Percentiles rank a stretch among this genome's conserved stretches.
phyloP scores from a whole-genome alignment of 1,284 basidiomycete genomes.

The Cryptococcus sp. region DNA sequence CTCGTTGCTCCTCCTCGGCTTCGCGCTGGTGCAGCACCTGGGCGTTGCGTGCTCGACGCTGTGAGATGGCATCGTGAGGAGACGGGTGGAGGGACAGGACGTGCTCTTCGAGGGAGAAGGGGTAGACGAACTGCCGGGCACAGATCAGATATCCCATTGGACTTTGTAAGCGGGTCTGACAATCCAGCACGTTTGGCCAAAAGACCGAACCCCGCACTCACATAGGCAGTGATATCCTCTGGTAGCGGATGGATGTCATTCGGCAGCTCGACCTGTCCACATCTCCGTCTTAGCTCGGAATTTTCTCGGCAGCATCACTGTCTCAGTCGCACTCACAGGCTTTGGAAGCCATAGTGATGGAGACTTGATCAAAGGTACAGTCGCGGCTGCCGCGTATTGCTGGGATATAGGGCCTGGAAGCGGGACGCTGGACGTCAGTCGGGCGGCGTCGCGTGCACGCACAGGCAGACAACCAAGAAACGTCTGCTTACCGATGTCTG shows the following conservation, averaged over 20 bases:
- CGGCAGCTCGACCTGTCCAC: slow-evolving; percentile 60
- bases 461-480: too few relatives aligned
- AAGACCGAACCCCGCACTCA: slow-evolving; percentile 49
- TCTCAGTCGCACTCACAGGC: slow-evolving; percentile 57
- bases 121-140: slow-evolving; percentile 80
- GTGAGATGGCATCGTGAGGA: slow-evolving; percentile 62
- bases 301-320: background rate
- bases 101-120: slow-evolving; percentile 84
- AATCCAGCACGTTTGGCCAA: background rate
- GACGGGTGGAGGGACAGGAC: slow-evolving; percentile 68
- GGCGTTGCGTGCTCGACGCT: slow-evolving; percentile 64
- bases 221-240: slow-evolving; percentile 80
- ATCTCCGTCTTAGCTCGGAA: background rate
- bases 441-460: too few relatives aligned
- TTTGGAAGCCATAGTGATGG: slow-evolving; percentile 81
- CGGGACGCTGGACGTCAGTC: background rate
- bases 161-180: too few relatives aligned
- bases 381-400: slow-evolving; percentile 70
- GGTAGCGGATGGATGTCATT: slow-evolving; percentile 88
- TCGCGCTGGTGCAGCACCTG: slow-evolving; percentile 66
- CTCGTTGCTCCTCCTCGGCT: slow-evolving; percentile 70
- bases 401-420: slow-evolving; percentile 43
- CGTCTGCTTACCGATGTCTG: slow-evolving; percentile 2
- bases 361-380: slow-evolving; percentile 82
- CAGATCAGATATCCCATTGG: too few relatives aligned